Base-by-base conservation (phyloP, 2,329 filamentous ascomycete species). In the Fusarium denticulatum region DNA sequence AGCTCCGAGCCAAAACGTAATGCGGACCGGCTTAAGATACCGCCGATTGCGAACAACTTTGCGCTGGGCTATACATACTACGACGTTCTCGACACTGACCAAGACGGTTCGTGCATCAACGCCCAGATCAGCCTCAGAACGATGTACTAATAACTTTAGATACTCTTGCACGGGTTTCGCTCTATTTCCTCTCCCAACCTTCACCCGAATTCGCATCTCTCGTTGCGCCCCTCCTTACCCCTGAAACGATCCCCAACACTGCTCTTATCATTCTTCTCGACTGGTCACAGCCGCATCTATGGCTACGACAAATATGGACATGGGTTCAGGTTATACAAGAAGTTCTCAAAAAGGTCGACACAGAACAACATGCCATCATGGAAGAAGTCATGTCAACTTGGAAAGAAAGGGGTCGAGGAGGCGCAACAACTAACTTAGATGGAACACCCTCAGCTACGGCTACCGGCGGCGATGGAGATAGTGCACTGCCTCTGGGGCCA, bases 51-150 rank as follows among this genome's bases (percentile, higher is more conserved):
- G 62, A 98, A 98, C 80, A 93, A 93, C 80, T 97, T 97, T 82
- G 95, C 95, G 16, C 85, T 98, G 67, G 95, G 95, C 58, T 98
- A 98, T 81, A 97, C 95, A 60, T 98, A 97, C 83, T 94, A 97
- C 81, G 94, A 98, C 83, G 94, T 98, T 42, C 87, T 97, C 42
- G 95, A 98, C 82, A 93, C 94, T 64, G 95, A 98, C 80, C 95
- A 97, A 82, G 96, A 98, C 87, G 94, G 94, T 95, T 83, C 67
- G 82, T 78, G 24, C 22, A 55, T 52, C n/a, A 22, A 39, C 34
- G 20, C 20, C 40, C 57, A 34, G 24, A 36, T 37, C 13, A 40
- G 43, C 30, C 58, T 47, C 26, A 30, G 8, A 34, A 26, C 39
- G 42, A 32, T 22, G 13, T 28, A 53, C 79, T 81, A 65, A 82